phyloP scores from a whole-genome alignment of 2,329 filamentous ascomycete species.

The Diaporthe sp. region DNA sequence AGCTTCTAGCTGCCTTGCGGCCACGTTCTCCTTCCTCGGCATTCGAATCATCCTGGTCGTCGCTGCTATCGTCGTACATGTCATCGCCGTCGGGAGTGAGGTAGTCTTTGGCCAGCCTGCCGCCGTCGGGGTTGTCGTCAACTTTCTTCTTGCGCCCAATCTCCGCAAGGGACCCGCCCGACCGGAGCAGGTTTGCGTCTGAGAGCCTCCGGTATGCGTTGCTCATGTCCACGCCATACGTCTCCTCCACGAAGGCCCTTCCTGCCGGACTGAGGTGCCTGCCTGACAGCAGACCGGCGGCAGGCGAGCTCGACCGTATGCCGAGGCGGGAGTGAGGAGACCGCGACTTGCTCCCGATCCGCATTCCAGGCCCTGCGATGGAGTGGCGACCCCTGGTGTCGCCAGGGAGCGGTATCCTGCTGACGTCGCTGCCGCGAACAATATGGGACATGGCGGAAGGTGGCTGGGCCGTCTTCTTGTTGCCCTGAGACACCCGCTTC shows the following conservation, averaged over 20 bases:
- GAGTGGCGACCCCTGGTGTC: conserved; percentile 58
- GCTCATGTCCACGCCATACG: conserved; percentile 73
- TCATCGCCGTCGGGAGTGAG: conserved; percentile 76
- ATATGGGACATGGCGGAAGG: conserved; percentile 65
- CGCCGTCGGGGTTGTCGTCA: conserved; percentile 58
- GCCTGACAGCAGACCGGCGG: conserved; percentile 49
- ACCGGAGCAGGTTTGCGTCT: conserved; percentile 76
- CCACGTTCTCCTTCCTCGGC: conserved; percentile 78
- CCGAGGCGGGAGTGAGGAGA: conserved; percentile 67
- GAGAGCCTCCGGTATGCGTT: conserved; percentile 80
- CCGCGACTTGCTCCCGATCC: conserved; percentile 63
- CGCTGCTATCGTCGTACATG: conserved; percentile 75
- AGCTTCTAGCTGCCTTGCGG: conserved; percentile 66
- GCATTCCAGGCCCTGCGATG: conserved; percentile 49
- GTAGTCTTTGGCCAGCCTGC: conserved; percentile 78
- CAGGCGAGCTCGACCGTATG: conserved; percentile 63
- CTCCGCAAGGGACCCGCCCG: conserved; percentile 73
- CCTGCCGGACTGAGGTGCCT: conserved; percentile 56
- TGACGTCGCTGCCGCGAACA: conserved; percentile 66
- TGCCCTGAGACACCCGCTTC: conserved; percentile 66
- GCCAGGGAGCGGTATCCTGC: conserved; percentile 63
- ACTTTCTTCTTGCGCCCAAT: conserved; percentile 71
- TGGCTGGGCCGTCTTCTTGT: conserved; percentile 51
- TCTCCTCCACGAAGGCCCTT: conserved; percentile 68
- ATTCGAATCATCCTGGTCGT: conserved; percentile 71